Percentiles rank a stretch among this genome's conserved stretches.
Evolutionary conservation across 176 grass and related monocot genomes (phyloP).

Genomic region (Aegilops longissima): DNA sequence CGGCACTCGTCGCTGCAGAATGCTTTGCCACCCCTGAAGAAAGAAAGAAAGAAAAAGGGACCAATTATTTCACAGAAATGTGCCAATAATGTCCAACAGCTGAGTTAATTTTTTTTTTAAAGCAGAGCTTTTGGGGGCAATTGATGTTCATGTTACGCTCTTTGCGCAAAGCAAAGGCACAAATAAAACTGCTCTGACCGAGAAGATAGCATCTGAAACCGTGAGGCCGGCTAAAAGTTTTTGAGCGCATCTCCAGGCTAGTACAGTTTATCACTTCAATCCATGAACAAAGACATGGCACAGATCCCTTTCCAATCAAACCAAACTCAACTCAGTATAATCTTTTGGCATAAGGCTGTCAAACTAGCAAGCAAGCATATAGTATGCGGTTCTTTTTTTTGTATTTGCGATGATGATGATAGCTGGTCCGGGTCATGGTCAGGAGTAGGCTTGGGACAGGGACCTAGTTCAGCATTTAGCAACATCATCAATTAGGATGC

Average conservation of each 20-base stretch:
- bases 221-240: slow-evolving; percentile 26
- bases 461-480: slow-evolving; percentile 37
- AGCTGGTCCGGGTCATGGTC: slow-evolving; percentile 36
- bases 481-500: neutral
- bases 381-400: neutral
- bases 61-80: slow-evolving; percentile 34
- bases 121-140: neutral
- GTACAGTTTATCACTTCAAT: slow-evolving; percentile 4
- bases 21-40: slow-evolving; percentile 59
- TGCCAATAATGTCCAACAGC: slow-evolving; percentile 16
- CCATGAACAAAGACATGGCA: slow-evolving; percentile 31
- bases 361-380: slow-evolving; percentile 9
- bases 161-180: slow-evolving; percentile 40
- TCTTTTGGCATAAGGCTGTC: slow-evolving; percentile 25
- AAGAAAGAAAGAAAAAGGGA: slow-evolving; percentile 3
- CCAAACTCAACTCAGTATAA: neutral
- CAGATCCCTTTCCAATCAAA: slow-evolving; percentile 52
- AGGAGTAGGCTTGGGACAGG: slow-evolving; percentile 37
- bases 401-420: slow-evolving; percentile 6
- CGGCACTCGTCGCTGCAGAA: slow-evolving; percentile 73
- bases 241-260: slow-evolving; percentile 28
- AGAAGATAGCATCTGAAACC: slow-evolving; percentile 43
- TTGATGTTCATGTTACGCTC: slow-evolving; percentile 3
- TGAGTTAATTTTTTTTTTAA: too few relatives aligned
- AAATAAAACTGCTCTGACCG: slow-evolving; percentile 17